Evolutionary conservation across 495 filamentous ascomycete genomes (phyloP), one percentile per base, ranked within the genome.

Genomic region (Saxispiralis lemnorum): DNA sequence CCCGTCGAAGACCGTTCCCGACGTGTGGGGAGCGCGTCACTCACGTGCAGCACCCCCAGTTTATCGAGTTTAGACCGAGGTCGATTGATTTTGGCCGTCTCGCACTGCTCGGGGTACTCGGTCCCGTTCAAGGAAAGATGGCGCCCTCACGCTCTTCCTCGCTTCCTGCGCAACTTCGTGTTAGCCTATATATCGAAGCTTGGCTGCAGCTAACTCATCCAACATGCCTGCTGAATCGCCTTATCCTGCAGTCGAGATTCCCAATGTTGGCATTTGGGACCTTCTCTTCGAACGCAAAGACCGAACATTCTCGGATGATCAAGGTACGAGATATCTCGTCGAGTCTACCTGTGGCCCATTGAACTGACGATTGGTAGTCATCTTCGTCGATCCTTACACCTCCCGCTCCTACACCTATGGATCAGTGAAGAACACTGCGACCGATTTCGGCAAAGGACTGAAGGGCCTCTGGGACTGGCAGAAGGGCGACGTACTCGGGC

Each of bases 281-380:
- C 78, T 92, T 37, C 56, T 96, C 7, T 87, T 94, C 56, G 82
- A 89, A 53, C 65, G 79, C 38, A 77, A 79, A 42, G 69, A 81
- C 40, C 69, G 66, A 46, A 58, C 63, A 6, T 93, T 66, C 53
- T 68, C 78, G 1, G 79, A 87, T 43, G 59, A 75, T 49, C 77
- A 81, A 65, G 67, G 77, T 76, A 57, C 28, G 38, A 35, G 24
- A 24, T 16, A n/a, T 14, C 17, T 12, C 18, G 31, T 33, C 36
- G 24, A n/a, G 35, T 31, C 44, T 44, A n/a, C 19, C 33, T 17
- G 20, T 21, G 33, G 31, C 37, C 19, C 12, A 12, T 20, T 14
- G 6, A n/a, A 2, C 12, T 16, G 14, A 42, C 9, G 33, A 2
- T 14, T 12, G 17, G 43, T 42, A 89, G 85, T 81, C 43, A 80